Base-by-base conservation (phyloP, 495 filamentous ascomycete genomes). In the Hypoxylon perforatum region DNA sequence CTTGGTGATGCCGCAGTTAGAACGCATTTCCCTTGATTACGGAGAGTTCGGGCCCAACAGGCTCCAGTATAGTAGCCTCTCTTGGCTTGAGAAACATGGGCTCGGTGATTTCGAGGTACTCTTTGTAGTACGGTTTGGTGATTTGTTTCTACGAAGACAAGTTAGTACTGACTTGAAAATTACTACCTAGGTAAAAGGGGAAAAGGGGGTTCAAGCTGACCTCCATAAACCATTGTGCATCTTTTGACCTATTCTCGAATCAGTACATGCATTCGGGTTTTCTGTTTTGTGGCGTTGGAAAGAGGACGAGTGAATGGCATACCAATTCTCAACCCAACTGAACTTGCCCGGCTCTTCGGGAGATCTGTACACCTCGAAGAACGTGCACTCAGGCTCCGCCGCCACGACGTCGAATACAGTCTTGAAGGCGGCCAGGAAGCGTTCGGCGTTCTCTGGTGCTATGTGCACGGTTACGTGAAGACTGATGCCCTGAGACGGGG, bases 51-150 rank as follows among this genome's bases (percentile, higher is more conserved):
- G 66, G 56, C 0, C 78, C 79, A 11, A 82, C 19, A 6, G 77
- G 66, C 4, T 79, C 77, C 3, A 73, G 76, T 33, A 84, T 35
- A 56, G 75, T 73, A 14, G 71, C 58, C 47, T 81, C 77, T 19
- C 78, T 70, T 0, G 78, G 79, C 55, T 84, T 84, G 38, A 83
- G 57, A 57, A 78, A 84, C 80, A 85, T 76, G 9, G 78, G 76
- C 66, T 80, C 76, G 9, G 83, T 85, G 4, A 74, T 55, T n/a
- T 72, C 77, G 4, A 81, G 55, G 51, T 84, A 85, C 30, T 80
- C 76, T 39, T 81, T 76, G 62, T 86, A 85, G 61, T 86, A 86
- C 0, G 74, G 68, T 64, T 84, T 86, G 14, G 73, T 79, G 5
- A 82, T 18, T 77, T 85, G 83, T 7, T 75, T 67, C 84, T 84